Conservation (phyloP, 352 stramenopile species). For the Phytophthora nicotianae region DNA sequence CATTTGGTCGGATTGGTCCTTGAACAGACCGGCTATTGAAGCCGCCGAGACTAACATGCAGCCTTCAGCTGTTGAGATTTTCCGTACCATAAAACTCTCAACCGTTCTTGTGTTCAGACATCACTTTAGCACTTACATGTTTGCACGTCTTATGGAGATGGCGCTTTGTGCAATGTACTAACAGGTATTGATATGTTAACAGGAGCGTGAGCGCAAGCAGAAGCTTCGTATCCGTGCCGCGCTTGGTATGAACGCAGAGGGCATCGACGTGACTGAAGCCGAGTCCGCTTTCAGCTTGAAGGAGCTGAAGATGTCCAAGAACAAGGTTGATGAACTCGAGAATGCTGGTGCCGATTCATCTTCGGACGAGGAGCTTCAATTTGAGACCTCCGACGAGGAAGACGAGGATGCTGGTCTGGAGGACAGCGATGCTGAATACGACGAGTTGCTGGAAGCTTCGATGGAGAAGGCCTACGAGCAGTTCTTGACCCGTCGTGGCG, state of each 20-base stretch:
- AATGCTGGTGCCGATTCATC: slow-evolving; percentile 58
- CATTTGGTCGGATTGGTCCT: slow-evolving; percentile 87
- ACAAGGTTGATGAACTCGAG: slow-evolving; percentile 79
- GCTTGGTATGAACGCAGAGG: slow-evolving; percentile 83
- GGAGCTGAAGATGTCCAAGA: slow-evolving; percentile 77
- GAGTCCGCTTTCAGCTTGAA: slow-evolving; percentile 84
- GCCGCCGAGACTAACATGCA: slow-evolving; percentile 83
- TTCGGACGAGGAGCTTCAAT: slow-evolving; percentile 47
- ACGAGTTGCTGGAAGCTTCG: slow-evolving; percentile 75
- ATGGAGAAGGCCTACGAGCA: slow-evolving; percentile 90
- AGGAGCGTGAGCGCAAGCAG: slow-evolving; percentile 88
- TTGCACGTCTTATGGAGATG: slow-evolving; percentile 6
- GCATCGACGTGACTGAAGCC: slow-evolving; percentile 82
- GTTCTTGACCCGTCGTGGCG: slow-evolving; percentile 75
- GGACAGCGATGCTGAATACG: slow-evolving; percentile 82
- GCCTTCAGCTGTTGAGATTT: slow-evolving; percentile 91
- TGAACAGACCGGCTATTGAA: slow-evolving; percentile 95
- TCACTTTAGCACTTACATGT: slow-evolving; percentile 24
- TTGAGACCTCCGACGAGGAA: slow-evolving; percentile 34
- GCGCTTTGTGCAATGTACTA: not conserved
- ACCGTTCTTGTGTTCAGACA: slow-evolving; percentile 94
- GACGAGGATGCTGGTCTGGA: slow-evolving; percentile 40
- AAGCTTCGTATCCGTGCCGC: slow-evolving; percentile 84
- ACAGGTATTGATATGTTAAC: slow-evolving; percentile 15
- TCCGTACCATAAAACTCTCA: slow-evolving; percentile 69